Evolutionary conservation across 306 rosid genomes (phyloP).

Genomic region (Cucumis sativus): Cucumber_9930_V3 NC_026660.2:12596501-12597000

Average conservation of each 20-base stretch:
- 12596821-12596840: slow-evolving; percentile 5
- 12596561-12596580: background rate
- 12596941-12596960: too few species aligned
- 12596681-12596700: background rate
- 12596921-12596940: background rate
- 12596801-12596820: background rate
- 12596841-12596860: slow-evolving; percentile 1
- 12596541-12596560: slow-evolving; percentile 1
- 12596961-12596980: too few species aligned
- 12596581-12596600: background rate
- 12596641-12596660: background rate
- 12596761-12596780: slow-evolving; percentile 8
- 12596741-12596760: slow-evolving; percentile 8
- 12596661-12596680: background rate
- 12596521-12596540: background rate
- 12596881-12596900: background rate
- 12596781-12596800: slow-evolving; percentile 5
- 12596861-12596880: background rate
- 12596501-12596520: background rate
- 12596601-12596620: background rate
- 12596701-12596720: background rate
- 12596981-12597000: background rate
- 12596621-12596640: background rate
- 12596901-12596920: background rate
- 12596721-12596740: background rate